Base-by-base conservation (phyloP, 805 yeast species). In the Saccharomycopsis capsularis region DNA sequence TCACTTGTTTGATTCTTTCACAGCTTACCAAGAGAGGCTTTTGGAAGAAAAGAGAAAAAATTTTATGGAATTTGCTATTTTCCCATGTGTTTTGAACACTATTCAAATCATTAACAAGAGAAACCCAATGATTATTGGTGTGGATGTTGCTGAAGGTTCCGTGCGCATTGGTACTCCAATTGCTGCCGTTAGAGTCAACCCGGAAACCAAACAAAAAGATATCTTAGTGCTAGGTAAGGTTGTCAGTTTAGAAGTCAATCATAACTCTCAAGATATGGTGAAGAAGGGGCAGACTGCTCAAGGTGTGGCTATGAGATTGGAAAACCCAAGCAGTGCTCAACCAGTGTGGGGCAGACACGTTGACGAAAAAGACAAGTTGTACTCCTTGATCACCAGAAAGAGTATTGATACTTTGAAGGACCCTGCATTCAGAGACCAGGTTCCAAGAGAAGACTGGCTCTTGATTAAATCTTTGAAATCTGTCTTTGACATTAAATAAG, bases 301-400 rank as follows among this genome's bases (percentile, higher is more conserved):
- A 24, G 99, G 99, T 78, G 98, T 91, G 55, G 99, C 99, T 55
- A 86, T 93, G 85, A 82, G 99, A 74, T 75, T 93, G 62, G 99
- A 93, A 50, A 84, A 87, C 60, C 90, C 95, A 56, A 85, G 95
- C 40, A 75, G 85, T 51, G 91, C 86, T 56, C 96, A 89, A 70
- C 98, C 99, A 48, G 82, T 87, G 13, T 93, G 98, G 98, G 99
- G 99, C 55, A 87, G 99, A 73, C 99, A 93, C 64, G 95, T 93
- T 59, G 96, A 89, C 66, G 99, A 93, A 69, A 72, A 79, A 51
- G 99, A 93, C 67, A 75, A 78, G 41, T 73, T 93, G 63, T 93
- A 90, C 69, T 91, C 99, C n/a, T 74, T 85, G 70, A 78, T 93
- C 56, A 64, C 93, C 11, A 81, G 99, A 74, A 85, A 75, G 67